phyloP scores from a whole-genome alignment of 2,329 filamentous ascomycete genomes.

The Paracamarosporium sp. region DNA sequence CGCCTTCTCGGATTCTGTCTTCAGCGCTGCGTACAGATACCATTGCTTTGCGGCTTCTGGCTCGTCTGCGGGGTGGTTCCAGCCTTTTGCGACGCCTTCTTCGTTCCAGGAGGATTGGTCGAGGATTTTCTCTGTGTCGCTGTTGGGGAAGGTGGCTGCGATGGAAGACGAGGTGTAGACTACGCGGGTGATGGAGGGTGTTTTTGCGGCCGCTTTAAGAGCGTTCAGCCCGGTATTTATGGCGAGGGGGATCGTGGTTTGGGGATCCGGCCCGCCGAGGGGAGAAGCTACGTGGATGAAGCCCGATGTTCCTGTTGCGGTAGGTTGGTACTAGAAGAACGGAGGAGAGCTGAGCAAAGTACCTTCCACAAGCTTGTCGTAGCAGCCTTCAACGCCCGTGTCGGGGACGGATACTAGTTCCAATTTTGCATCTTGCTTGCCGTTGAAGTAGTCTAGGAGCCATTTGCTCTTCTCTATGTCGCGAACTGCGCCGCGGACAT shows the following conservation, averaged over 20 bases:
- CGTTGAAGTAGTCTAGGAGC: constrained; percentile 36
- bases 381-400: constrained; percentile 32
- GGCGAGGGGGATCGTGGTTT: constrained; percentile 52
- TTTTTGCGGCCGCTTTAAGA: constrained; percentile 50
- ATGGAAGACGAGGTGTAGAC: constrained; percentile 54
- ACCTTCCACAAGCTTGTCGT: constrained; percentile 36
- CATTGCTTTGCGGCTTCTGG: constrained; percentile 22
- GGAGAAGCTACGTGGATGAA: constrained; percentile 57
- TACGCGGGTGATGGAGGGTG: constrained; percentile 51
- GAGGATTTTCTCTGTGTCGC: constrained; percentile 39
- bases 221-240: constrained; percentile 47
- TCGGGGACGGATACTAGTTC: constrained; percentile 40
- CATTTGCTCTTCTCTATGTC: constrained; percentile 36
- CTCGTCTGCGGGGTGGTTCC: constrained; percentile 30
- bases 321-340: neutral
- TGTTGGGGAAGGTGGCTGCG: constrained; percentile 42
- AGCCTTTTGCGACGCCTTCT: constrained; percentile 41
- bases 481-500: constrained; percentile 45
- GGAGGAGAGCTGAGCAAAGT: constrained; percentile 1
- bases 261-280: constrained; percentile 42
- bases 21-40: constrained; percentile 54
- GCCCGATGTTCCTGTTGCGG: constrained; percentile 38
- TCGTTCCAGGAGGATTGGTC: constrained; percentile 48
- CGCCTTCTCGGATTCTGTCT: constrained; percentile 55
- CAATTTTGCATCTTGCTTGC: constrained; percentile 31